Conservation (phyloP, 169 alveolate species). For the Neospora caninum region DNA sequence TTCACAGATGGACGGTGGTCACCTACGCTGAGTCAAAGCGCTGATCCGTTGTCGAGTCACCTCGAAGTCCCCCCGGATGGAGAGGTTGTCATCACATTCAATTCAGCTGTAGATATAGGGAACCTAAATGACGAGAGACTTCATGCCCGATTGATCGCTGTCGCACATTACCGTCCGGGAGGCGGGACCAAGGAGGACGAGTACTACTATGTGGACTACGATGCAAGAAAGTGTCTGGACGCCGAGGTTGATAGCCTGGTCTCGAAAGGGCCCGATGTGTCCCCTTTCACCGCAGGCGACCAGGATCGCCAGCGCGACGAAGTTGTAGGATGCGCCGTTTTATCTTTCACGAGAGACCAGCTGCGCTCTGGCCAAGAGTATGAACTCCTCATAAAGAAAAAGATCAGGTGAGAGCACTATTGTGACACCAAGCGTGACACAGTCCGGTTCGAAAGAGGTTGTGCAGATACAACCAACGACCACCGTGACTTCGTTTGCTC, state of each 20-base stretch:
- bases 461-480: no score
- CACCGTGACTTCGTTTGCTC: no score
- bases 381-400: background rate
- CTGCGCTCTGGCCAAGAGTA: background rate
- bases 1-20: background rate
- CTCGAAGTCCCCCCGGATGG: slow-evolving; percentile 17
- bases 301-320: background rate
- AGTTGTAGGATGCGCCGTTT: background rate
- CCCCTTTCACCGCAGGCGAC: background rate
- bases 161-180: background rate
- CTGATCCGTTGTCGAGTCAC: slow-evolving; percentile 20
- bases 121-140: background rate
- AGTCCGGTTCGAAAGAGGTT: no score
- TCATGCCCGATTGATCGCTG: background rate
- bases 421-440: background rate
- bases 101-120: background rate
- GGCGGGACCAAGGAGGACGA: background rate
- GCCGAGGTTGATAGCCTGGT: slow-evolving; percentile 5
- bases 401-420: background rate
- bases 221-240: background rate
- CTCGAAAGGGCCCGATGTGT: background rate
- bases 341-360: background rate
- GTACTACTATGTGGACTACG: slow-evolving; percentile 29
- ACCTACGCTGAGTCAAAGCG: background rate
- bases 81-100: slow-evolving; percentile 12